Percentiles rank a stretch among this genome's conserved stretches.
Conservation (phyloP, 768 basidiomycete genomes). For the Tephrocybe sp. region DNA sequence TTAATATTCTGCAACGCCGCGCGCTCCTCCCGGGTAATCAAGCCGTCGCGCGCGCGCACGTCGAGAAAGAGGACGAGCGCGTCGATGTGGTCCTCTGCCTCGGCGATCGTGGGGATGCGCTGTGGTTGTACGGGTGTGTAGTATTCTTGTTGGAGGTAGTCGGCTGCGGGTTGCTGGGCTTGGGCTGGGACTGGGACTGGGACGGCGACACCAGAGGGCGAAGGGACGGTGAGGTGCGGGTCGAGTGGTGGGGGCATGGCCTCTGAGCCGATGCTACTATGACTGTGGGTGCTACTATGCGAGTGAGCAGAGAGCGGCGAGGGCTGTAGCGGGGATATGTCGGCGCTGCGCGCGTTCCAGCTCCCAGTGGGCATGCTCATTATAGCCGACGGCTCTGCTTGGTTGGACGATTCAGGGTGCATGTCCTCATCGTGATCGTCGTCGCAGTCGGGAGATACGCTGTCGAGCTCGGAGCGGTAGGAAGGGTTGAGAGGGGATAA, state of each 20-base stretch:
- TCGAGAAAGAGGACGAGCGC: slow-evolving; percentile 54
- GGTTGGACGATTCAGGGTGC: too few species aligned
- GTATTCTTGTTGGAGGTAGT: neutral
- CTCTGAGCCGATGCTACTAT: neutral
- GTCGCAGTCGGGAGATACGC: slow-evolving; percentile 17
- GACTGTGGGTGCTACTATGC: neutral
- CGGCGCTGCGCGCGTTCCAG: slow-evolving; percentile 6
- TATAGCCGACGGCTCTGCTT: too few species aligned
- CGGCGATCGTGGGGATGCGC: slow-evolving; percentile 35
- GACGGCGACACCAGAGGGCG: neutral
- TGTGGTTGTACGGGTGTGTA: neutral
- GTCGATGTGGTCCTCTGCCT: slow-evolving; percentile 54
- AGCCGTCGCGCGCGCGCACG: slow-evolving; percentile 19
- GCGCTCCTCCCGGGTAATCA: slow-evolving; percentile 33
- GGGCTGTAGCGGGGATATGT: slow-evolving; percentile 8
- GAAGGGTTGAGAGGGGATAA: slow-evolving; percentile 38
- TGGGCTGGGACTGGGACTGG: neutral
- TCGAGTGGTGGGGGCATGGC: neutral
- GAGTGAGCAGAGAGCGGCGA: slow-evolving; percentile 11
- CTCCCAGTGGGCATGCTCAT: slow-evolving; percentile 25
- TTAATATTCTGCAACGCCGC: slow-evolving; percentile 45
- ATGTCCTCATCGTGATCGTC: slow-evolving; percentile 18
- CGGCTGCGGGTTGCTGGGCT: neutral
- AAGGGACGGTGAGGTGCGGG: neutral
- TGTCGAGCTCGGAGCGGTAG: slow-evolving; percentile 24